Percentiles rank a stretch among this genome's conserved stretches.
These are phyloP conservation scores for Euphorbia schlechtendalii DNA, from an alignment of 441 rosid species.

Conservation along the genomic window DNA sequence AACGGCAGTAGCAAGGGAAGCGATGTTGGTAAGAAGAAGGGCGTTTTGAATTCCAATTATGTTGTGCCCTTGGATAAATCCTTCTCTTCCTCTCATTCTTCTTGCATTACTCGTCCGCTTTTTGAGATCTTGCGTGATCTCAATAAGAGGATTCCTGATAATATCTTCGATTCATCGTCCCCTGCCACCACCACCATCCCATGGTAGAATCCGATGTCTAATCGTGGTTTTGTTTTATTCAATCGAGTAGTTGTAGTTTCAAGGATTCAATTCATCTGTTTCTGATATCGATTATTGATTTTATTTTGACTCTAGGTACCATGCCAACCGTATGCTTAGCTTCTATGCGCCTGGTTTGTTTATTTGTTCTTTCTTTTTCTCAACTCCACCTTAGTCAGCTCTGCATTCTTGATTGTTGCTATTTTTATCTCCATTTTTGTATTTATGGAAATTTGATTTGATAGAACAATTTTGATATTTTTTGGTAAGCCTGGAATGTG, in stretches of 20 bases:
- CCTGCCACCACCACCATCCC: conserved; percentile 53
- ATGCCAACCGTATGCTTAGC: conserved; percentile 96
- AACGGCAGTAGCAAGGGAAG: conserved; percentile 15
- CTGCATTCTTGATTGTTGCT: neutral
- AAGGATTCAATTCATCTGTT: conserved; percentile 7
- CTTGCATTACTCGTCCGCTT: conserved; percentile 80
- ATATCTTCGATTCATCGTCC: conserved; percentile 48
- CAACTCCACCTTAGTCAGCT: neutral
- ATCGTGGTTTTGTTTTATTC: no score
- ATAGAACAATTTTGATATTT: neutral
- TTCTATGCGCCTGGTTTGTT: conserved; percentile 91
- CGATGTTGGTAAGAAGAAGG: conserved; percentile 30
- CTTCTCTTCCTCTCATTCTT: conserved; percentile 46
- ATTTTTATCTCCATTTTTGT: neutral
- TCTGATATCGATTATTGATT: neutral
- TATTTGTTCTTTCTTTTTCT: neutral
- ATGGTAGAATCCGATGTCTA: no score
- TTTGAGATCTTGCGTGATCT: conserved; percentile 94
- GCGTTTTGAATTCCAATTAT: conserved; percentile 73
- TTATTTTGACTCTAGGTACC: conserved; percentile 51
- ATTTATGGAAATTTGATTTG: neutral
- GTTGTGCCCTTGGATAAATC: conserved; percentile 85
- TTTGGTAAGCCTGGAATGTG: neutral
- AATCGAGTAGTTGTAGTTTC: no score
- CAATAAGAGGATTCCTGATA: conserved; percentile 87